These are phyloP conservation scores for Aureobasidium musti DNA, from an alignment of 2,329 filamentous ascomycete species.

Conservation along the genomic window DNA sequence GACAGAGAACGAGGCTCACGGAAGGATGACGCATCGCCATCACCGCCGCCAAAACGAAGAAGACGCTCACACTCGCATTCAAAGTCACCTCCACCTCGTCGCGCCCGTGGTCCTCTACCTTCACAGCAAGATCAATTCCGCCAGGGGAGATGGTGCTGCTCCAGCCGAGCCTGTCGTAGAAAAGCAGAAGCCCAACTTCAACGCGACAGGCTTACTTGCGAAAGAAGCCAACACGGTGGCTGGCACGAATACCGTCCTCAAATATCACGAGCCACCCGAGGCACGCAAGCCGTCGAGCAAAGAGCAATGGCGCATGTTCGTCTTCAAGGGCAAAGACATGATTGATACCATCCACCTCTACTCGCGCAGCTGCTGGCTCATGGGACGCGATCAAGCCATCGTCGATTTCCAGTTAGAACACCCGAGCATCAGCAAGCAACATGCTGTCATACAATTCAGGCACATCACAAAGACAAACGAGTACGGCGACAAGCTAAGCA, in stretches of 20 bases:
- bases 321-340: conserved; percentile 83
- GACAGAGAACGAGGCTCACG: conserved; percentile 25
- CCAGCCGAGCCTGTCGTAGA: conserved; percentile 48
- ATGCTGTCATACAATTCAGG: conserved; percentile 92
- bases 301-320: conserved; percentile 83
- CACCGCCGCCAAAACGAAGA: conserved; percentile 21
- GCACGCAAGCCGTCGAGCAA: conserved; percentile 80
- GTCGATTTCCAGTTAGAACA: conserved; percentile 85
- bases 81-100: conserved; percentile 48
- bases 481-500: conserved; percentile 78
- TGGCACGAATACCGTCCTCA: conserved; percentile 76
- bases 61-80: conserved; percentile 35
- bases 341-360: conserved; percentile 79
- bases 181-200: conserved; percentile 88
- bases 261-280: conserved; percentile 95
- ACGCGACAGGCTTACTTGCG: conserved; percentile 76
- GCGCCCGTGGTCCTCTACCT: conserved; percentile 48
- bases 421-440: conserved; percentile 91
- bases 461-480: conserved; percentile 81
- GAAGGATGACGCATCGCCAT: not conserved
- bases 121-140: conserved; percentile 52
- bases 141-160: conserved; percentile 33
- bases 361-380: conserved; percentile 81
- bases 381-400: conserved; percentile 77
- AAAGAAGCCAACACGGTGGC: conserved; percentile 83